Evolutionary conservation across 2,329 filamentous ascomycete genomes (phyloP), one percentile per base, ranked within the genome.

Genomic region (Fusarium aywerte): DNA sequence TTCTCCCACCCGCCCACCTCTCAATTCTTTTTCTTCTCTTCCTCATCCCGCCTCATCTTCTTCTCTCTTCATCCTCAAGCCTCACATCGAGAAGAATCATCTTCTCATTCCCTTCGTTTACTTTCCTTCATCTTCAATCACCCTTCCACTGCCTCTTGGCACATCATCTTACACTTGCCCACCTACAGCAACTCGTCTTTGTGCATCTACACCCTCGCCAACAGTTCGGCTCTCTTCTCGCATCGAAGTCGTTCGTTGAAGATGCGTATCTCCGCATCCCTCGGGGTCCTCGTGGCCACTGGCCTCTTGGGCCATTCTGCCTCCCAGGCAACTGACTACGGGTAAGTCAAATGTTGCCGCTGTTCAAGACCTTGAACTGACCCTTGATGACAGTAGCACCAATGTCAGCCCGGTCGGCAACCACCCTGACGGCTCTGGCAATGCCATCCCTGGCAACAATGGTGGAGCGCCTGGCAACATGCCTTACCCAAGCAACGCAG

Each of bases 191-290:
- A 18, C 38, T 52, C 23, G 27, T 21, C 49, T 33, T 35, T 25
- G 32, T 38, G 31, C 23, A 36, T 43, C 23, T 16, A 38, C 44
- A 49, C 23, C 38, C 48, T 38, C 8, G 38, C 38, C 25, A 52
- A 47, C 35, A 13, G 18, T 23, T 49, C 33, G 33, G 16, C 12
- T 49, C 12, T 35, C 31, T 40, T 39, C 12, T 38, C 31, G 52
- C 36, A 20, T 43, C 42, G 53, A 64, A 60, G 50, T 43, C 18
- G 49, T 33, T 56, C 50, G 50, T 50, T 45, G 70, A 76, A 67
- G 69, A 83, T 83, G 81, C 80, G 79, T 73, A 69, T 74, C 54
- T 60, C 65, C 61, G 70, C 75, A 44, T 74, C 77, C 58, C 62
- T 82, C 60, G 73, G 76, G 65, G 74, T 74, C 72, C 53, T 82